A percentile compares a stretch with the other conserved stretches of the same genome.
Conservation (phyloP, 1,284 basidiomycete genomes). For the Schizopora paradoxa region DNA sequence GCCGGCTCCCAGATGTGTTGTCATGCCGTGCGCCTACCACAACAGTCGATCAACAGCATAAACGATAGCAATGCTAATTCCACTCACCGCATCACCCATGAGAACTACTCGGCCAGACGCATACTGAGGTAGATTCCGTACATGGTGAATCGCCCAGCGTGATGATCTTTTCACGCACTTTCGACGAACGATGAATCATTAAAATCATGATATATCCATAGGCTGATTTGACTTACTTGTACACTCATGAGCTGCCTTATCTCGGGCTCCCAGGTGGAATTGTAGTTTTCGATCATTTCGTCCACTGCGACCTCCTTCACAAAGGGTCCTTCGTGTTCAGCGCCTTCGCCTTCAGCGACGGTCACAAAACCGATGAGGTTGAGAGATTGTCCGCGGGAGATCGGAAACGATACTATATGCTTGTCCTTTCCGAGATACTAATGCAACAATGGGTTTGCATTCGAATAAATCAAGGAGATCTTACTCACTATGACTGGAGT, state of each 20-base stretch:
- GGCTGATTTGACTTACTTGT: conserved; percentile 15
- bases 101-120: conserved; percentile 22
- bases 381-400: conserved; percentile 23
- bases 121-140: conserved; percentile 21
- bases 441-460: not conserved
- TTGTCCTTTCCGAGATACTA: conserved; percentile 42
- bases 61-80: not conserved
- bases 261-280: conserved; percentile 25
- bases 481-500: conserved; percentile 16
- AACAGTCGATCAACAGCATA: not conserved
- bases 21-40: conserved; percentile 35
- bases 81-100: conserved; percentile 25
- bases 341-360: conserved; percentile 20
- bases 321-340: conserved; percentile 21
- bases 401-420: conserved; percentile 27
- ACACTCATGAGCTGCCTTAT: conserved; percentile 21
- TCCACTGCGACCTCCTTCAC: conserved; percentile 21
- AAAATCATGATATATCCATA: not conserved
- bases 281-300: conserved; percentile 21
- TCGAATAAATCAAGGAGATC: conserved; percentile 8
- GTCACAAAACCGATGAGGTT: conserved; percentile 24
- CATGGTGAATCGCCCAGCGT: conserved; percentile 24
- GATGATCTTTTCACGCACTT: conserved; percentile 24
- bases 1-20: conserved; percentile 35
- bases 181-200: not conserved